phyloP scores from a whole-genome alignment of 768 basidiomycete species.

The Piloderma croceum region DNA sequence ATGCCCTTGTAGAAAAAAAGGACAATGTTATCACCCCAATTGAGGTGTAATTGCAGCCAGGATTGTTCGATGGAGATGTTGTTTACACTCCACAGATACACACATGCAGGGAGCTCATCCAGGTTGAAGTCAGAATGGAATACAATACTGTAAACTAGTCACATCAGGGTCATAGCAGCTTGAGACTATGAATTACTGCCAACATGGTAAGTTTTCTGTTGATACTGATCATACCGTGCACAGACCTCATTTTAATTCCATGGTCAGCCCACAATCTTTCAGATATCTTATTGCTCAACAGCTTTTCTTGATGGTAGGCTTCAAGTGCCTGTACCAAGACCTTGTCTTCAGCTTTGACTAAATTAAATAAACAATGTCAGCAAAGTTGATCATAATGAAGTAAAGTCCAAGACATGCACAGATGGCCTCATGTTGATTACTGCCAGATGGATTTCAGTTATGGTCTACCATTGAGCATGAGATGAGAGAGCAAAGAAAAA shows the following conservation, averaged over 20 bases:
- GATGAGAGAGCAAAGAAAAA: no score
- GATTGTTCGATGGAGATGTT: conserved; percentile 32
- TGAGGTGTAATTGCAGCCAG: conserved; percentile 18
- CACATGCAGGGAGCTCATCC: conserved; percentile 24
- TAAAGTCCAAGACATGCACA: no score
- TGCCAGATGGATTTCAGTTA: no score
- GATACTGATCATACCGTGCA: no score
- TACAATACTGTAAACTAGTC: conserved; percentile 14
- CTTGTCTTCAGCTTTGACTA: conserved; percentile 13
- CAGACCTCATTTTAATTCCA: conserved; percentile 13
- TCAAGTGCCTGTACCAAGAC: conserved; percentile 9
- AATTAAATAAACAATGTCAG: conserved; percentile 1
- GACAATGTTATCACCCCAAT: conserved; percentile 17
- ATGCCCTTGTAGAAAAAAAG: conserved; percentile 10
- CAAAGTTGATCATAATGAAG: no score
- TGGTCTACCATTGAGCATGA: no score
- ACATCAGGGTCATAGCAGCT: no score
- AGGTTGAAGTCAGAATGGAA: conserved; percentile 22
- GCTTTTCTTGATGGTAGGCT: conserved; percentile 15
- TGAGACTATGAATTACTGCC: no score
- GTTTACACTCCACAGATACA: conserved; percentile 26
- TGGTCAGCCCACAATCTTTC: conserved; percentile 13
- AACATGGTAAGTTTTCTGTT: no score
- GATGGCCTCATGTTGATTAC: no score
- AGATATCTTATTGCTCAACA: conserved; percentile 17